Percentiles rank a stretch among this genome's conserved stretches.
Conservation (phyloP, 306 rosid genomes). For the Trichosanthes truncata region DNA sequence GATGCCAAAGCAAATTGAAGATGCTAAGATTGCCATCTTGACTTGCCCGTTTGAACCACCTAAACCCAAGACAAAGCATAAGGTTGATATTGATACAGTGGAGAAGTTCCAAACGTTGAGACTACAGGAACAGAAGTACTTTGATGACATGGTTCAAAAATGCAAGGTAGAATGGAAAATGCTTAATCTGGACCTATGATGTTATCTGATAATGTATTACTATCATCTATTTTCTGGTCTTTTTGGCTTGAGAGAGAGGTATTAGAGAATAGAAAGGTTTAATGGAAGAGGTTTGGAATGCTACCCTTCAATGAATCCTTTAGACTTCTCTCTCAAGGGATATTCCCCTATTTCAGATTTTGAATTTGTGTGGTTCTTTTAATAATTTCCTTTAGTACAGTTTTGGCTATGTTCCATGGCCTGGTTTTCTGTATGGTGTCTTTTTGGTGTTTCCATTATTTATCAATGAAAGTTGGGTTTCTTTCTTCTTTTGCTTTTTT, state of each 20-base stretch:
- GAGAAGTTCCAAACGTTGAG: constrained; percentile 90
- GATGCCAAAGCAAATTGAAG: constrained; percentile 89
- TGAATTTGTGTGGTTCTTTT: neutral
- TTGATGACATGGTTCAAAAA: constrained; percentile 89
- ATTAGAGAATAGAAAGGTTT: neutral
- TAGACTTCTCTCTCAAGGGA: neutral
- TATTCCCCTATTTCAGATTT: neutral
- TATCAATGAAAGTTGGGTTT: neutral
- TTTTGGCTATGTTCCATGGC: neutral
- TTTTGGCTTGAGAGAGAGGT: neutral
- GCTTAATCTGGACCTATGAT: neutral
- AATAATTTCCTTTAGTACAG: neutral
- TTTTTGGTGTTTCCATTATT: neutral
- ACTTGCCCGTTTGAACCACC: constrained; percentile 99
- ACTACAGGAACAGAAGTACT: constrained; percentile 71
- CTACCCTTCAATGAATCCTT: neutral
- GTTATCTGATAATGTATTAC: neutral
- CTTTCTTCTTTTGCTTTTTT: neutral
- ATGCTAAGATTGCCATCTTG: constrained; percentile 92
- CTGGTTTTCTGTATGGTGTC: neutral
- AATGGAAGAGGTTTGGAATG: neutral
- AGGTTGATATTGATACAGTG: constrained; percentile 95
- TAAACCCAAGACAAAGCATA: constrained; percentile 97
- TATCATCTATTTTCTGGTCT: neutral
- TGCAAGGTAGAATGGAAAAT: constrained; percentile 61